Base-by-base conservation (phyloP, 139 green algal genomes). In the Chlamydomonas sp. region DNA sequence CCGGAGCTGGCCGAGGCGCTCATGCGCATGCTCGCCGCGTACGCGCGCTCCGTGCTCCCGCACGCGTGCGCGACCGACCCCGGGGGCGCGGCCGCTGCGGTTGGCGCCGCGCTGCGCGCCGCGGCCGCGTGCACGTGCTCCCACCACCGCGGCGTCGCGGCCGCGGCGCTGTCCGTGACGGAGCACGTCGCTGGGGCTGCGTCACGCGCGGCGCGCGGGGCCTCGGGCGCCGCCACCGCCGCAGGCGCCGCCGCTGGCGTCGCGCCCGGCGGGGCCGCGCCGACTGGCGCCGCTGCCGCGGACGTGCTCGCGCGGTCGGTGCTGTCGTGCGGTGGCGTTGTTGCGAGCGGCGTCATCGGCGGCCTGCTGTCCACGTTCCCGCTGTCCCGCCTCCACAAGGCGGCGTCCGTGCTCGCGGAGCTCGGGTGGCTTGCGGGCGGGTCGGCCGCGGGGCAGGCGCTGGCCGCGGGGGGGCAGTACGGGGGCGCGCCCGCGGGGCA, bases 1-100 rank as follows among this genome's bases (percentile, higher is more conserved):
- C 59, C 59, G 10, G 59, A 66, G 26, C 33, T 66, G 59, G 59
- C 59, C 8, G 59, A 66, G 29, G n/a, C n/a, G n/a, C n/a, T n/a
- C n/a, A n/a, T n/a, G n/a, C n/a, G n/a, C n/a, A n/a, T n/a, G n/a
- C n/a, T n/a, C n/a, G n/a, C n/a, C n/a, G n/a, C n/a, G n/a, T n/a
- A n/a, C n/a, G n/a, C n/a, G n/a, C n/a, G n/a, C n/a, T n/a, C n/a
- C n/a, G n/a, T n/a, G n/a, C n/a, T n/a, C n/a, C n/a, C n/a, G n/a
- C n/a, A n/a, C n/a, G n/a, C n/a, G n/a, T n/a, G n/a, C n/a, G n/a
- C n/a, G n/a, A n/a, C n/a, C n/a, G n/a, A n/a, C n/a, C n/a, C n/a
- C n/a, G n/a, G n/a, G n/a, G n/a, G n/a, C n/a, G n/a, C n/a, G n/a
- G n/a, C n/a, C n/a, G n/a, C n/a, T n/a, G n/a, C n/a, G n/a, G n/a